Conservation (phyloP, 2,329 filamentous ascomycete species). For the Biscogniauxia mediterranea region DNA sequence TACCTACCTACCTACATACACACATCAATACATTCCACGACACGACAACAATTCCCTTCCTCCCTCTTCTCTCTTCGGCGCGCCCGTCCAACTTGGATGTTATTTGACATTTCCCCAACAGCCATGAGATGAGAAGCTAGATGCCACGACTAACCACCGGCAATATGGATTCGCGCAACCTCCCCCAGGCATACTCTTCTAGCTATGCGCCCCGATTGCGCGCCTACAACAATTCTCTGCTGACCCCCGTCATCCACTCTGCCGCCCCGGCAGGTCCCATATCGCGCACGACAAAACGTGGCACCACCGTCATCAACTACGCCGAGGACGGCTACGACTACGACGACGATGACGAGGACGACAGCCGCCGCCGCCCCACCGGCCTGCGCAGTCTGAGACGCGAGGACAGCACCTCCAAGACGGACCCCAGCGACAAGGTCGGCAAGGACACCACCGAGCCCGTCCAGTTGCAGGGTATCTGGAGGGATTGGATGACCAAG, state of each 20-base stretch:
- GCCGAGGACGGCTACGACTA: slow-evolving; percentile 95
- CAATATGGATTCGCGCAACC: slow-evolving; percentile 48
- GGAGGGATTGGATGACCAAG: slow-evolving; percentile 94
- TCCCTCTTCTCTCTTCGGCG: background rate
- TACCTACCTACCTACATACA: slow-evolving; percentile 8
- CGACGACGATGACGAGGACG: slow-evolving; percentile 69
- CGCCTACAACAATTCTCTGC: slow-evolving; percentile 85
- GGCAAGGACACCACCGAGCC: slow-evolving; percentile 79
- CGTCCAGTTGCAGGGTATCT: slow-evolving; percentile 84
- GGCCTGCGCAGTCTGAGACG: slow-evolving; percentile 80
- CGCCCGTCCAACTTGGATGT: background rate
- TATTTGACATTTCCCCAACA: background rate
- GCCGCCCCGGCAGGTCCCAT: slow-evolving; percentile 62
- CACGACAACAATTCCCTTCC: too few species aligned
- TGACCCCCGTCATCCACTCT: slow-evolving; percentile 78
- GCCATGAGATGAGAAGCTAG: background rate
- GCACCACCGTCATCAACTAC: slow-evolving; percentile 95
- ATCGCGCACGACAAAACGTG: slow-evolving; percentile 91
- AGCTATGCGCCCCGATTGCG: slow-evolving; percentile 89
- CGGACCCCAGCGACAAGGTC: slow-evolving; percentile 70
- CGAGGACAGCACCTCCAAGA: slow-evolving; percentile 65
- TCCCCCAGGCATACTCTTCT: slow-evolving; percentile 83
- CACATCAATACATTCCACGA: background rate
- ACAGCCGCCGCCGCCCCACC: slow-evolving; percentile 74
- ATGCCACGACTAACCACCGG: background rate